phyloP scores from a whole-genome alignment of 371 early-diverging fungal species.

The Mucor sp. region DNA sequence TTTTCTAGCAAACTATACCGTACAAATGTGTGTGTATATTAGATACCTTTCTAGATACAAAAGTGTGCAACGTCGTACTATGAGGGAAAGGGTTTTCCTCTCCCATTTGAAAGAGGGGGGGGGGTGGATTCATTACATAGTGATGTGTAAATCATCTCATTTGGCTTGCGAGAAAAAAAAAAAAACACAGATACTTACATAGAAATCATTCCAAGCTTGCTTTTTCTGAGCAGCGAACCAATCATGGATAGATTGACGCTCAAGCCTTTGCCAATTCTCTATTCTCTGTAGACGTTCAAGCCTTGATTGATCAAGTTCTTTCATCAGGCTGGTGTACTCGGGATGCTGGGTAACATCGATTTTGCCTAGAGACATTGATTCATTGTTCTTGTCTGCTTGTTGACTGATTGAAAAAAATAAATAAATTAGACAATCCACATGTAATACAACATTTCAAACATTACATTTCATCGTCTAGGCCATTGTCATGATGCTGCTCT shows the following conservation, averaged over 20 bases:
- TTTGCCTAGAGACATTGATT: conserved; percentile 1
- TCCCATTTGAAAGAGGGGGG: background rate
- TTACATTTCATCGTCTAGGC: background rate
- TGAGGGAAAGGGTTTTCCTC: background rate
- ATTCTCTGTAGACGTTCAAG: conserved; percentile 19
- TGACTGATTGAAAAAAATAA: background rate
- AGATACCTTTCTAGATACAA: background rate
- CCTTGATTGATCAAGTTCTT: conserved; percentile 26
- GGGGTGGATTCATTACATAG: background rate
- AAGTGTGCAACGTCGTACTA: conserved; percentile 9
- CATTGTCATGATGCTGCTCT: background rate
- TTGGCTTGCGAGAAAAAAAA: background rate
- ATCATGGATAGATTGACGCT: conserved; percentile 25
- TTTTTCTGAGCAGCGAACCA: conserved; percentile 36
- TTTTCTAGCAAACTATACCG: conserved; percentile 21
- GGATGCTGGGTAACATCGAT: conserved; percentile 26
- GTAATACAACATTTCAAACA: background rate
- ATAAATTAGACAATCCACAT: background rate
- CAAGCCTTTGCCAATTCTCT: conserved; percentile 25
- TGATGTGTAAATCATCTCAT: background rate
- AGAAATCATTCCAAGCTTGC: conserved; percentile 34
- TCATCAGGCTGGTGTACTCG: conserved; percentile 30
- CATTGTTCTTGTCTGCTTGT: conserved; percentile 3
- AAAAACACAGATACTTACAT: conserved; percentile 19
- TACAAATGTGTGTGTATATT: background rate